Evolutionary conservation across 1,139 yeast genomes (phyloP), one percentile per base, ranked within the genome.

Genomic region (Debaryomyces subglobosus): DNA sequence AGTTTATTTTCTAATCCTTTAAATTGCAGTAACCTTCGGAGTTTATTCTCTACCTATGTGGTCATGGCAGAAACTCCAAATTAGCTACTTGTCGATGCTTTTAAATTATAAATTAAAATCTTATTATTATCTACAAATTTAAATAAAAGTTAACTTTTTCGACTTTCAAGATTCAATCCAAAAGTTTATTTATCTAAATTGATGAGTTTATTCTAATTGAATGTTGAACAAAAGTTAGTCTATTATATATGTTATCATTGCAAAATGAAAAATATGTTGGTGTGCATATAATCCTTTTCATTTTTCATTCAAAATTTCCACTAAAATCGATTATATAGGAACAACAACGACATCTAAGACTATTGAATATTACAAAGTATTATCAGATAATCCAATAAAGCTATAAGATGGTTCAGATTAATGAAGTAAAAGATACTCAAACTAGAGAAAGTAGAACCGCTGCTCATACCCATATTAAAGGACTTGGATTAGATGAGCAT

Each of bases 391-490:
- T 40, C 37, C 8, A 40, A 30, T 40, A 30, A 23, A 18, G 36
- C 13, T 18, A 30, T 13, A 49, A 29, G 43, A 89, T 89, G 96
- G 96, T 89, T 43, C 89, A 86, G 66, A 88, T 91, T 61, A 84
- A 79, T 69, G 97, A 90, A 69, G 89, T 89, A 46, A 87, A 86
- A 59, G 89, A 87, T 46, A 56, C 67, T 20, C 69, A 74, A 51
- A 74, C 69, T 33, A 77, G 87, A 50, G 89, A 86, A 53, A 79
- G 81, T 53, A 81, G 99, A 61, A 92, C 98, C 1, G 96, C 98
- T 1, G 96, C 99, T 10, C 99, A 94, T 65, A 91, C 98, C 5
- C 99, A 94, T 66, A 94, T 94, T 75, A 89, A 88, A 66, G 98
- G 98, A 3, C 80, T 94, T 30, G 99, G 99, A 0, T 77, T 94